Conservation (phyloP, 306 rosid genomes). For the Lithocarpus polystachyus region DNA sequence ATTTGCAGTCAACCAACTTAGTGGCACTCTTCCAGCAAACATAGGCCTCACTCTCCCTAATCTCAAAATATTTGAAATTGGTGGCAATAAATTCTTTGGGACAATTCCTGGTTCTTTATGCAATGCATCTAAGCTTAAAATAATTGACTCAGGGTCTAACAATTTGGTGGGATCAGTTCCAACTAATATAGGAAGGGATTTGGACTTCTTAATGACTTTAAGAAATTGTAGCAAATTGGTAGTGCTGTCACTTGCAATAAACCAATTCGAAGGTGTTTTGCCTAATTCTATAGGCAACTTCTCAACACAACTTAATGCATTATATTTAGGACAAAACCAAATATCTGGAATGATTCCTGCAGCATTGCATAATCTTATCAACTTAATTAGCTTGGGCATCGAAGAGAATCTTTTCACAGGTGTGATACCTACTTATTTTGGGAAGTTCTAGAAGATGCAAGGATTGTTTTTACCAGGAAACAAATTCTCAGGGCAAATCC, state of each 20-base stretch:
- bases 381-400: neutral
- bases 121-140: neutral
- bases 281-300: too few species aligned
- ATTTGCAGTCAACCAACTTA: neutral
- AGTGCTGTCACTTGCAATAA: neutral
- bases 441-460: slow-evolving; percentile 20
- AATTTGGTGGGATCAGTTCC: slow-evolving; percentile 2
- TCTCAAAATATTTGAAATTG: neutral
- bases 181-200: slow-evolving; percentile 21
- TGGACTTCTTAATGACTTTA: slow-evolving; percentile 25
- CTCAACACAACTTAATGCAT: neutral
- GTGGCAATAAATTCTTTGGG: too few species aligned
- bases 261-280: too few species aligned
- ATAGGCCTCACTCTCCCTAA: slow-evolving; percentile 33
- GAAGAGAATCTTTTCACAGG: slow-evolving; percentile 1
- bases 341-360: slow-evolving; percentile 24
- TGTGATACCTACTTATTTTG: slow-evolving; percentile 25
- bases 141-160: neutral
- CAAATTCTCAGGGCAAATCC: slow-evolving; percentile 22
- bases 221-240: slow-evolving; percentile 25
- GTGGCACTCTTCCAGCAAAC: slow-evolving; percentile 26
- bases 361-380: slow-evolving; percentile 19
- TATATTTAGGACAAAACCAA: slow-evolving; percentile 6
- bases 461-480: neutral
- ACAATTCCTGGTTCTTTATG: too few species aligned